Base-by-base conservation (phyloP, 1,284 basidiomycete species). In the Salmacisia buchloeana region DNA sequence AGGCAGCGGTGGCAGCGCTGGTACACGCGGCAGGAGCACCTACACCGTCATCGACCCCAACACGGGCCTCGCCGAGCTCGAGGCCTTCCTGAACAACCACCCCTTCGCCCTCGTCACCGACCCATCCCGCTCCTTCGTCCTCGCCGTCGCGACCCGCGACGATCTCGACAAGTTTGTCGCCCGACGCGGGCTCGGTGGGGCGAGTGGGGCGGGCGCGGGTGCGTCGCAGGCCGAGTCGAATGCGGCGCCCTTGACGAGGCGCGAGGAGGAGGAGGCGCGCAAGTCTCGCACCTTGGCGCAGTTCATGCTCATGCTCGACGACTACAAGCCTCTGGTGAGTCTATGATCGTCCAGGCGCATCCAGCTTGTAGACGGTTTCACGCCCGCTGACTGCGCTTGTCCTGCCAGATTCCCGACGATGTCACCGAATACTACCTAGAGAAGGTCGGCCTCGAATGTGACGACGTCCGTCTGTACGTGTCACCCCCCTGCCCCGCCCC, bases 241-340 rank as follows among this genome's bases (percentile, higher is more conserved):
- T 18, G 23, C 49, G 25, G 49, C 29, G 3, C 49, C 39, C 0
- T 66, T 80, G 63, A 69, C 75, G 27, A 75, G 79, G 43, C 72
- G 82, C 49, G 81, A 82, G 31, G 87, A 90, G 45, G 93, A 96
- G 76, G 87, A 90, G 66, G 89, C 90, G 0, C 83, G 90, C 23
- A 78, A 77, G 45, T 74, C 96, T 80, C 85, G 90, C 57, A 93
- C 90, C 1, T 81, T 99, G 49, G 92, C 91, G 3, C 93, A 98
- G 80, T 93, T 99, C 77, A 84, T 99, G 82, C 84, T 93, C 57
- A 91, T 94, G 89, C 84, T 99, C 39, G 94, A 98, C 75, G 92
- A 94, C 46, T 97, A 97, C 80, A 91, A 96, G 74, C 96, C 96
- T 38, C 81, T 99, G 80, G 92, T 94, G 73, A 67, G 86, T 84